Evolutionary conservation across 345 rosid species (phyloP).

Genomic region (Turnera subulata): DNA sequence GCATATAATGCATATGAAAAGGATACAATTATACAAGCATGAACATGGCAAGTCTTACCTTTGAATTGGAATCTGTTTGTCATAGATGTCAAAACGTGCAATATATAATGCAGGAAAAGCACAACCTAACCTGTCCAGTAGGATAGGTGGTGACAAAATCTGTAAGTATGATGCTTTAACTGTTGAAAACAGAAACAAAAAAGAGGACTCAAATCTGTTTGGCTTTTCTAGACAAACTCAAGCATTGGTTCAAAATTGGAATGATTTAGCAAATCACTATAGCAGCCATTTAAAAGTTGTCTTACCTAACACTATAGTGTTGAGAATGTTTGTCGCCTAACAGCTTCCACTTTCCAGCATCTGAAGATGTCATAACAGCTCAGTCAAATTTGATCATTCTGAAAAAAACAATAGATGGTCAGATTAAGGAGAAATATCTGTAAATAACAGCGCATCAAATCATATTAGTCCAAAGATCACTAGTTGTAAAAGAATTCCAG

Average conservation of each 20-base stretch:
- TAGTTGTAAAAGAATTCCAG: neutral
- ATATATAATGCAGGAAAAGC: slow-evolving; percentile 31
- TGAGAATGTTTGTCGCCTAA: slow-evolving; percentile 13
- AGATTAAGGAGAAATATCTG: slow-evolving; percentile 11
- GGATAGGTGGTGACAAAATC: no score
- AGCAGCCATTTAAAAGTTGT: neutral
- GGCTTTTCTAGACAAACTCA: no score
- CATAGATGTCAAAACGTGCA: slow-evolving; percentile 47
- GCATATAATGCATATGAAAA: neutral
- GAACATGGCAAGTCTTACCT: slow-evolving; percentile 28
- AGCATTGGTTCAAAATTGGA: no score
- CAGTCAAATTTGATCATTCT: slow-evolving; percentile 39
- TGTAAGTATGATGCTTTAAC: no score
- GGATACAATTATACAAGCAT: no score
- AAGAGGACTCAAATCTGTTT: no score
- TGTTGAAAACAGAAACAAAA: no score
- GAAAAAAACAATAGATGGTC: slow-evolving; percentile 11
- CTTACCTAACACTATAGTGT: slow-evolving; percentile 29
- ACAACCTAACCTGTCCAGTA: slow-evolving; percentile 52
- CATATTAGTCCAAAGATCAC: neutral
- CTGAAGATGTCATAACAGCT: slow-evolving; percentile 37
- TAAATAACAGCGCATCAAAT: neutral
- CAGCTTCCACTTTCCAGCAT: slow-evolving; percentile 46
- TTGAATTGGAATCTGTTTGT: slow-evolving; percentile 37
- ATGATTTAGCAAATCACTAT: no score